phyloP scores from a whole-genome alignment of 345 rosid species.

The rapeseed (Brassica napus) region DNA sequence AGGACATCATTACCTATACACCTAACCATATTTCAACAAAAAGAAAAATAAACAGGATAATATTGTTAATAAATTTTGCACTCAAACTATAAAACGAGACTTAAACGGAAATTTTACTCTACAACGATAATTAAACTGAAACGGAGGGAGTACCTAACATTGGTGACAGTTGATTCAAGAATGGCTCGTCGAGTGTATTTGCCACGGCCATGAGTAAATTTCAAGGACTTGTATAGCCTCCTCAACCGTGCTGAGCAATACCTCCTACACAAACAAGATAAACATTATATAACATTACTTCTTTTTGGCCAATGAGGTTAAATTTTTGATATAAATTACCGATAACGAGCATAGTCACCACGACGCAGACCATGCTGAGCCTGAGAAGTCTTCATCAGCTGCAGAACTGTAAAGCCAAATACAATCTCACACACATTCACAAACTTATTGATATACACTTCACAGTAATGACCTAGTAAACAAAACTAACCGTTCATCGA shows the following conservation, averaged over 20 bases:
- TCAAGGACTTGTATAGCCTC: slow-evolving; percentile 89
- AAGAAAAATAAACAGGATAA: too few species aligned
- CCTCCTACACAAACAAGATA: slow-evolving; percentile 57
- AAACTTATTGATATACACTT: not conserved
- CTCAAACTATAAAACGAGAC: too few species aligned
- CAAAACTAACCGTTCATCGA: slow-evolving; percentile 67
- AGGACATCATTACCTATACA: too few species aligned
- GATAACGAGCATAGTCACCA: slow-evolving; percentile 86
- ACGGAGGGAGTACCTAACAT: slow-evolving; percentile 62
- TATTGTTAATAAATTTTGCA: too few species aligned
- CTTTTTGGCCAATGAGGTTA: not conserved
- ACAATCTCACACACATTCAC: not conserved
- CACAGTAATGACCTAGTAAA: not conserved
- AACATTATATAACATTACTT: not conserved
- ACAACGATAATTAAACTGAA: too few species aligned
- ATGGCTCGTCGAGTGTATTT: slow-evolving; percentile 70
- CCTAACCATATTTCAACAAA: too few species aligned
- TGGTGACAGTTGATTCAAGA: slow-evolving; percentile 78
- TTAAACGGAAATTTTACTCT: too few species aligned
- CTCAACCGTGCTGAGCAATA: slow-evolving; percentile 94
- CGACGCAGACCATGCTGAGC: slow-evolving; percentile 98
- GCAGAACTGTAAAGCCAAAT: slow-evolving; percentile 58
- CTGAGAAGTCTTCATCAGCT: slow-evolving; percentile 86
- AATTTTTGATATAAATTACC: slow-evolving; percentile 45
- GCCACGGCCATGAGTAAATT: slow-evolving; percentile 95